Percentiles rank a stretch among this genome's conserved stretches.
Evolutionary conservation across 1,139 yeast species (phyloP).

Genomic region (Pichia sp.): DNA sequence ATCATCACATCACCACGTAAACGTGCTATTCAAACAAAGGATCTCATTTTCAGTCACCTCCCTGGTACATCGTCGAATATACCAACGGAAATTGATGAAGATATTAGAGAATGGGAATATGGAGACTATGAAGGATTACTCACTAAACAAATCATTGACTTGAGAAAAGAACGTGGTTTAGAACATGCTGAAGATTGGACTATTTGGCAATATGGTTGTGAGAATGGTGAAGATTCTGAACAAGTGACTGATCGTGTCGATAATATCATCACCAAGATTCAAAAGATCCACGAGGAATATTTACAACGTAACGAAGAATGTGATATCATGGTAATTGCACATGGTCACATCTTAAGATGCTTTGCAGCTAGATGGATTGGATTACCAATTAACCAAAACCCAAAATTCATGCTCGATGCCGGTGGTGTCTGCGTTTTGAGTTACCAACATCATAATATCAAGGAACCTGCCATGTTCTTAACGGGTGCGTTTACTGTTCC

Average conservation of each 20-base stretch:
- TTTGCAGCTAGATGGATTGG: conserved; percentile 85
- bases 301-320: conserved; percentile 46
- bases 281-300: conserved; percentile 54
- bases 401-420: conserved; percentile 80
- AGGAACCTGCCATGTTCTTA: conserved; percentile 79
- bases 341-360: conserved; percentile 88
- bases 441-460: conserved; percentile 75
- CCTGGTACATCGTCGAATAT: conserved; percentile 10
- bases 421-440: conserved; percentile 93
- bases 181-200: conserved; percentile 53
- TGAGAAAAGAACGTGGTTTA: conserved; percentile 57
- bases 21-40: conserved; percentile 71
- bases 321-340: conserved; percentile 81
- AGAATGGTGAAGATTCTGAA: conserved; percentile 67
- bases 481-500: conserved; percentile 79
- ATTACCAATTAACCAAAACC: conserved; percentile 51
- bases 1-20: conserved; percentile 73
- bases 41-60: conserved; percentile 38
- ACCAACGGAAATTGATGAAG: conserved; percentile 50
- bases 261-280: conserved; percentile 54
- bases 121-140: conserved; percentile 89
- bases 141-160: conserved; percentile 56
- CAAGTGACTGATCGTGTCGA: conserved; percentile 70
- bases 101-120: conserved; percentile 89
- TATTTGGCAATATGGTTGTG: conserved; percentile 93